These are phyloP conservation scores for Fonsecaea pugnacius DNA, from an alignment of 2,329 filamentous ascomycete species.

Conservation along the genomic window DNA sequence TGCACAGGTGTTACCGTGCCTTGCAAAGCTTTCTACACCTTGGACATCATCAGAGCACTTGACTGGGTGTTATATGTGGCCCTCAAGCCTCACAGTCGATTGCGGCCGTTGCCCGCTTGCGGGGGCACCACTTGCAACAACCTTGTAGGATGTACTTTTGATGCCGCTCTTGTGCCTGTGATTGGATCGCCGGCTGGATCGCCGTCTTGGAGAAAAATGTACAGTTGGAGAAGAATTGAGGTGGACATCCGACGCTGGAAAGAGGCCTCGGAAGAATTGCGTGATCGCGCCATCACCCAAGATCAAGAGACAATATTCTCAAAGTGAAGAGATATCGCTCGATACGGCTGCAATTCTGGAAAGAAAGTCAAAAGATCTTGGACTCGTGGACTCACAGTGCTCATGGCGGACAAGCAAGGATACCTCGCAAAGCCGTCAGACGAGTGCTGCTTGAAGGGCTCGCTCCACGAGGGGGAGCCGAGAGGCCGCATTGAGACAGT, in stretches of 20 bases:
- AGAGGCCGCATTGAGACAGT: constrained; percentile 44
- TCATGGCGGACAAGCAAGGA: constrained; percentile 25
- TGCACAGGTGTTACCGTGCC: not conserved
- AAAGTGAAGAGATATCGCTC: not conserved
- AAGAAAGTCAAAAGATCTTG: no score
- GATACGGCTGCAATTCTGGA: not conserved
- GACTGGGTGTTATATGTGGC: not conserved
- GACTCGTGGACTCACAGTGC: not conserved
- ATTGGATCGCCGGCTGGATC: not conserved
- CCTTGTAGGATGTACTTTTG: constrained; percentile 6
- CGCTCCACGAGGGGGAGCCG: constrained; percentile 47
- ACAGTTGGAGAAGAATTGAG: not conserved
- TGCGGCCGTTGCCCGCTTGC: not conserved
- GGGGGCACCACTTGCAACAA: not conserved
- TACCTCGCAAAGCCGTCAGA: constrained; percentile 31
- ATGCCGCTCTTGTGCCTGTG: not conserved
- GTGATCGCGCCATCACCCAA: not conserved
- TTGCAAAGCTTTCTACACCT: not conserved
- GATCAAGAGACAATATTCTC: not conserved
- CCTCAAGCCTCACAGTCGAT: not conserved
- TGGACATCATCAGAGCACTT: not conserved
- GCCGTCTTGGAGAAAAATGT: not conserved
- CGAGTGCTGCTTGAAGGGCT: constrained; percentile 48
- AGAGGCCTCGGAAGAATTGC: not conserved
- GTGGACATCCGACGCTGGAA: not conserved